Percentiles rank a stretch among this genome's conserved stretches.
These are phyloP conservation scores for Fomitopsis pinicola DNA, from an alignment of 1,284 basidiomycete genomes.

Conservation along the genomic window DNA sequence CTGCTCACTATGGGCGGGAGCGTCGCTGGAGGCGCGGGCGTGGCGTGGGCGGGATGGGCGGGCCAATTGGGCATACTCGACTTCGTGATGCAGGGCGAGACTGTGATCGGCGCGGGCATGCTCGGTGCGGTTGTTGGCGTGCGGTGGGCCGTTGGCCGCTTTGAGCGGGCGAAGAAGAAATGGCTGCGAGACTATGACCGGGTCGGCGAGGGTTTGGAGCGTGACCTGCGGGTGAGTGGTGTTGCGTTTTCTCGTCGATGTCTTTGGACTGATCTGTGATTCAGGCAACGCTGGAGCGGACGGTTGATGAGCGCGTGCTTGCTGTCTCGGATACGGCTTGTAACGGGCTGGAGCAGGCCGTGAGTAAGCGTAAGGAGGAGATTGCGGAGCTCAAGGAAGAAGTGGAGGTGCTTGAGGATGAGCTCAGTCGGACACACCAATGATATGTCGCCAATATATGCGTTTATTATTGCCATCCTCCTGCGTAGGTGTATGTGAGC, in stretches of 20 bases:
- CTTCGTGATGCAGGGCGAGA: conserved; percentile 45
- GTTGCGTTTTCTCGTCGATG: neutral
- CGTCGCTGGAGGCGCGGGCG: conserved; percentile 36
- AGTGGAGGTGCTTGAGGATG: conserved; percentile 13
- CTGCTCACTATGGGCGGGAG: conserved; percentile 51
- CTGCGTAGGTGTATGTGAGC: too few relatives aligned
- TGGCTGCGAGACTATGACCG: conserved; percentile 77
- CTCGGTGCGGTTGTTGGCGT: conserved; percentile 51
- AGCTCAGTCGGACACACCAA: neutral
- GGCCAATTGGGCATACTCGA: conserved; percentile 43
- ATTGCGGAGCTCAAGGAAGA: conserved; percentile 44
- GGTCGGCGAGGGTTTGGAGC: conserved; percentile 63
- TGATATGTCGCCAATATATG: neutral
- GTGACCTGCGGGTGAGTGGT: conserved; percentile 63
- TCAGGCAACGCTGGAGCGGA: conserved; percentile 44
- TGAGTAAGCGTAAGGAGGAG: conserved; percentile 35
- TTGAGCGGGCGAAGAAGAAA: conserved; percentile 64
- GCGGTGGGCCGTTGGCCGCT: conserved; percentile 65
- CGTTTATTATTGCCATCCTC: too few relatives aligned
- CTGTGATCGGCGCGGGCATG: conserved; percentile 58
- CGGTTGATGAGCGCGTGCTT: conserved; percentile 43
- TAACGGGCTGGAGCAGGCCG: conserved; percentile 40
- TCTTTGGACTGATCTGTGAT: neutral
- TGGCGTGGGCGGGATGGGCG: conserved; percentile 48
- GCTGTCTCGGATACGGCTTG: conserved; percentile 26